phyloP scores from a whole-genome alignment of 2,329 filamentous ascomycete genomes.

The Colletotrichum nymphaeae region DNA sequence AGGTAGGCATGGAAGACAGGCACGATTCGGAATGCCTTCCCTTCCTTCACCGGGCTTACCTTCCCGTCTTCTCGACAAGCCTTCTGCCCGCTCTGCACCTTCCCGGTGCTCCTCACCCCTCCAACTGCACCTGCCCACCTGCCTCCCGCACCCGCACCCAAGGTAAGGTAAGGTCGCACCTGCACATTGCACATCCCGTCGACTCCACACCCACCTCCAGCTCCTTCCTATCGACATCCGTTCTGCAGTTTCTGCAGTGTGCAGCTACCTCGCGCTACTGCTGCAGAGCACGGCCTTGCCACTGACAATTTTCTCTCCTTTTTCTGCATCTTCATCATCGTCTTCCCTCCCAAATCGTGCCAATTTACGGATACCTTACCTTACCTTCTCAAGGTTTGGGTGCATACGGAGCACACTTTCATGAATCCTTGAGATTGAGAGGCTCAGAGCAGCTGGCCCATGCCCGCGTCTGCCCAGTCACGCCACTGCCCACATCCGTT shows the following conservation, averaged over 20 bases:
- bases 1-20: no score
- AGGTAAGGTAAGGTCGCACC: not conserved
- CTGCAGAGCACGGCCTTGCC: constrained; percentile 18
- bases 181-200: not conserved
- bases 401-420: no score
- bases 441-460: not conserved
- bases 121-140: not conserved
- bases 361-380: not conserved
- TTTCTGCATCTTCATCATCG: constrained; percentile 6
- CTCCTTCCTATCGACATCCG: not conserved
- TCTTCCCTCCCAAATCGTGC: not conserved
- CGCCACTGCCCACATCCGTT: not conserved
- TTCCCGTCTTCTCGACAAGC: no score
- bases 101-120: not conserved
- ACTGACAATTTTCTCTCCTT: not conserved
- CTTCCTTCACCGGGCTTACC: no score
- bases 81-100: not conserved
- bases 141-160: not conserved
- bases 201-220: not conserved
- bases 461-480: not conserved
- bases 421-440: not conserved
- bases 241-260: not conserved
- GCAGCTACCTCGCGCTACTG: not conserved
- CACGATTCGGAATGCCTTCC: no score
- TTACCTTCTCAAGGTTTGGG: no score